Evolutionary conservation across 768 basidiomycete species (phyloP).

Genomic region (Tulasnella sp.): DNA sequence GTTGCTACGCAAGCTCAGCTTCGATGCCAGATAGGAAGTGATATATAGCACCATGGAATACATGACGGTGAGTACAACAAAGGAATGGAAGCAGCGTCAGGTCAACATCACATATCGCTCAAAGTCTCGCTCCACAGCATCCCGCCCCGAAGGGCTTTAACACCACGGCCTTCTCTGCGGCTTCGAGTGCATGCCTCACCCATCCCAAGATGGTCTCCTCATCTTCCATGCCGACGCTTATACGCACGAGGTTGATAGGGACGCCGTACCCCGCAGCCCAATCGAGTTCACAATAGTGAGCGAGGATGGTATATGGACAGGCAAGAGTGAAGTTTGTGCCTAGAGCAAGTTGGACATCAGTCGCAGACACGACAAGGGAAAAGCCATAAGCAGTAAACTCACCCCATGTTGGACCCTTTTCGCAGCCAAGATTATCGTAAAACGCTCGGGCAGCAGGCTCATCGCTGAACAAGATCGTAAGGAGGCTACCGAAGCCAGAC

Average conservation of each 20-base stretch:
- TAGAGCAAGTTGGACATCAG: constrained; percentile 36
- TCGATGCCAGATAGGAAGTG: no score
- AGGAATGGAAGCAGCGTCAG: no score
- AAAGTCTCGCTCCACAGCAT: no score
- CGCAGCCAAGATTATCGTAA: constrained; percentile 79
- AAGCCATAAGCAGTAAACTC: no score
- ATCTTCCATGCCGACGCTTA: constrained; percentile 90
- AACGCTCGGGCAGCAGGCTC: constrained; percentile 70
- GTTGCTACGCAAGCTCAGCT: no score
- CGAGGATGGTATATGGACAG: constrained; percentile 90
- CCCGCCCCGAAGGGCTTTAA: no score
- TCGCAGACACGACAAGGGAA: neutral
- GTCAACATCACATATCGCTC: no score
- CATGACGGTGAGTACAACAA: no score
- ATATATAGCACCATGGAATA: no score
- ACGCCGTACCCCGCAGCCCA: constrained; percentile 92
- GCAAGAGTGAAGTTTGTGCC: constrained; percentile 97
- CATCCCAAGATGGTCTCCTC: constrained; percentile 55
- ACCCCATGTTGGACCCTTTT: constrained; percentile 81
- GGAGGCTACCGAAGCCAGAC: constrained; percentile 83
- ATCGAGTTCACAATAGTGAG: constrained; percentile 84
- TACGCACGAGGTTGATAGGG: constrained; percentile 77
- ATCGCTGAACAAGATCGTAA: constrained; percentile 82
- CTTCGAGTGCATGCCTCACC: constrained; percentile 67
- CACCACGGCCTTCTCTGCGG: constrained; percentile 57